These are phyloP conservation scores for Chalciporus piperatus DNA, from an alignment of 768 basidiomycete genomes.

Conservation along the genomic window DNA sequence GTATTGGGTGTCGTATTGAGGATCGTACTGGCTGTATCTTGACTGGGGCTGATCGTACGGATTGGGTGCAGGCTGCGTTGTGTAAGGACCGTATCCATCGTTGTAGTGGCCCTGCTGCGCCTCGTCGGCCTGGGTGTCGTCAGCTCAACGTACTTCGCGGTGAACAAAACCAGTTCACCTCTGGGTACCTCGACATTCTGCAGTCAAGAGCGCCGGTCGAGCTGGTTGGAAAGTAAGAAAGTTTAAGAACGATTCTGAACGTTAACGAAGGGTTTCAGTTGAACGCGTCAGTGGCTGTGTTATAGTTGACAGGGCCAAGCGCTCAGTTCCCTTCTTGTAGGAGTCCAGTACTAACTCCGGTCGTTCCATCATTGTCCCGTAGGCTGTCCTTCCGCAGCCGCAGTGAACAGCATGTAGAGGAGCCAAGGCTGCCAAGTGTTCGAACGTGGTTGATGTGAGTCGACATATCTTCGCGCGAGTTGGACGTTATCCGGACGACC, in stretches of 20 bases:
- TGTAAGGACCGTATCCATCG: slow-evolving; percentile 60
- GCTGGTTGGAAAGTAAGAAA: neutral
- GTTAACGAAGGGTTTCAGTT: too few relatives aligned
- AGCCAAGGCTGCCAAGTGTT: neutral
- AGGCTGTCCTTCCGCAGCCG: slow-evolving; percentile 3
- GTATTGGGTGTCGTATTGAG: slow-evolving; percentile 31
- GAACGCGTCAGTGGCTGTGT: slow-evolving; percentile 14
- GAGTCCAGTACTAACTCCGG: neutral
- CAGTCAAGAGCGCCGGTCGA: neutral
- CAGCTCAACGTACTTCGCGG: neutral
- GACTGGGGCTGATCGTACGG: slow-evolving; percentile 42
- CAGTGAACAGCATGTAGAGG: slow-evolving; percentile 1
- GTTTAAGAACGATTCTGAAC: slow-evolving; percentile 7
- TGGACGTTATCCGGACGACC: too few relatives aligned
- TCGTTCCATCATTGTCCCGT: too few relatives aligned
- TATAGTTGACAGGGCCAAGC: too few relatives aligned
- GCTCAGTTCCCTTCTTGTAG: too few relatives aligned
- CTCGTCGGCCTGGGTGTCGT: slow-evolving; percentile 54
- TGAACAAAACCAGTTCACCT: slow-evolving; percentile 26
- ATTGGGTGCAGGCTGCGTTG: slow-evolving; percentile 31
- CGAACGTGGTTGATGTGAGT: neutral
- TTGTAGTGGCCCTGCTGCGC: slow-evolving; percentile 62
- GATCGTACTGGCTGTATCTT: slow-evolving; percentile 27
- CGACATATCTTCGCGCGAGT: neutral
- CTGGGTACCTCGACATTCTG: slow-evolving; percentile 41